A percentile compares a stretch with the other conserved stretches of the same genome.
phyloP scores from a whole-genome alignment of 208 protist genomes.

The Vickermania spadyakhi region DNA sequence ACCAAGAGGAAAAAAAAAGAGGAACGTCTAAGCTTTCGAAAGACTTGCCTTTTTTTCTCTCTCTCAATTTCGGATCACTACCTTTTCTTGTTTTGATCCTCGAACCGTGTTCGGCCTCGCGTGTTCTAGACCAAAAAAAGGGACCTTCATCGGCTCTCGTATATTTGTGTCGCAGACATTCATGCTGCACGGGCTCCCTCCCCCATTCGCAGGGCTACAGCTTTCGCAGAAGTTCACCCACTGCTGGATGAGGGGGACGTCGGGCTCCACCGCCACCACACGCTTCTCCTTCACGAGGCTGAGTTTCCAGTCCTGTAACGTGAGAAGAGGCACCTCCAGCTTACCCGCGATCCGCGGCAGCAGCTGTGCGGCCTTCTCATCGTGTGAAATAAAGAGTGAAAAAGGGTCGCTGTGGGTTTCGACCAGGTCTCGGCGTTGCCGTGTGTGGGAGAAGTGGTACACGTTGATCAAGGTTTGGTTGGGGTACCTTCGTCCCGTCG shows the following conservation, averaged over 20 bases:
- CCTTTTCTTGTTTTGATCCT: constrained; percentile 61
- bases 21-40: too few species aligned
- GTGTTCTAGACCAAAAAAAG: constrained; percentile 84
- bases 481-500: background rate
- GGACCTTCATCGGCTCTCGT: constrained; percentile 39
- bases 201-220: constrained; percentile 32
- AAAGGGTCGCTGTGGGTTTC: constrained; percentile 83
- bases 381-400: constrained; percentile 58
- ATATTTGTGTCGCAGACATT: background rate
- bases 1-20: too few species aligned
- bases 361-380: constrained; percentile 42
- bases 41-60: too few species aligned
- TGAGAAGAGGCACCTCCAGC: constrained; percentile 52
- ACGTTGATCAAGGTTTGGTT: constrained; percentile 62
- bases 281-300: constrained; percentile 62
- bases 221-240: constrained; percentile 42
- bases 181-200: background rate
- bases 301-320: constrained; percentile 80
- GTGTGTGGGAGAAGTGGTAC: constrained; percentile 69
- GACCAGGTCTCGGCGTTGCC: constrained; percentile 46
- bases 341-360: constrained; percentile 58
- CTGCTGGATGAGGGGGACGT: constrained; percentile 54
- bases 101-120: constrained; percentile 45
- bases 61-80: constrained; percentile 78
- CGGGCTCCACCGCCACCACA: constrained; percentile 47